Base-by-base conservation (phyloP, 148 eudicot genomes). In the Rhododendron williamsianum region DNA sequence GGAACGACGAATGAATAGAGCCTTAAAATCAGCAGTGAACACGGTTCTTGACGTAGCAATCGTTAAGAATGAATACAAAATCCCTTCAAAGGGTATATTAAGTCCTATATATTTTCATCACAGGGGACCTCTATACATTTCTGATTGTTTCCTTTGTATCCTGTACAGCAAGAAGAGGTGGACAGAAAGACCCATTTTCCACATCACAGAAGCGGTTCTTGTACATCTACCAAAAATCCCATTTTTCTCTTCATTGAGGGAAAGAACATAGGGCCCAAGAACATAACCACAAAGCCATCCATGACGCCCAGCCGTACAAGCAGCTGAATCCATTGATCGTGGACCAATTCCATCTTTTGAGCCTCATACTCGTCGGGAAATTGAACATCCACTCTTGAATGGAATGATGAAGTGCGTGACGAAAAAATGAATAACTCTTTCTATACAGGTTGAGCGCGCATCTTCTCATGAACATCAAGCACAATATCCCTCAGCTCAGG, bases 401-500 rank as follows among this genome's bases (percentile, higher is more conserved):
- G 33, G 23, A 73, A 33, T 72, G 67, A 72, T 9, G 19, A 0
- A 15, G 30, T 18, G 27, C 4, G 38, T 10, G 56, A 83, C 0
- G 48, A 83, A 51, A 52, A 36, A 51, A 49, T 15, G 23, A 27
- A 10, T 27, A 51, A 9, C 71, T 69, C 73, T 58, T 83, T 19
- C 82, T 86, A 90, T 41, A 67, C 85, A 45, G 85, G 84, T 78
- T 91, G 84, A 78, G 49, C 9, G 13, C 84, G 84, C 89, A 79
- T 88, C 90, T 93, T 91, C 84, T 88, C 87, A 85, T 95, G 96
- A 51, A 93, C 83, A 89, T 95, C 96, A 54, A 81, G 76, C 83
- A 95, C 91, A 56, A 93, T 27, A 74, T 95, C 96, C 86, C 91
- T 91, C 90, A 97, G 82, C 89, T 95, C 99, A 0, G 98, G 99